Conservation (phyloP, 176 grass and related monocot species). For the Aegilops tauschii region DNA sequence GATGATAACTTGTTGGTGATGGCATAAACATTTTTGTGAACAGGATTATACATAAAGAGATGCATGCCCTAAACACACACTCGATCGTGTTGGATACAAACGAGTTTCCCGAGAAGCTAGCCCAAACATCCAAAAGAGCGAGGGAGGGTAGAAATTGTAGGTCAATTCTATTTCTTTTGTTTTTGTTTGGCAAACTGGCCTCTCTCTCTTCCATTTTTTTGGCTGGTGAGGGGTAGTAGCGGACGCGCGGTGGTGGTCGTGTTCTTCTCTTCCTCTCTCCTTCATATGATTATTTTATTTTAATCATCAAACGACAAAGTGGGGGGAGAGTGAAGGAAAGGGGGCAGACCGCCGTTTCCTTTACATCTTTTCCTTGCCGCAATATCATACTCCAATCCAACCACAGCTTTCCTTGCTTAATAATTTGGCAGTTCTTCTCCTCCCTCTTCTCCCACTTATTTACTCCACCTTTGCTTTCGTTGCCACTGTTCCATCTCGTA, state of each 20-base stretch:
- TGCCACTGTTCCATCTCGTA: constrained; percentile 64
- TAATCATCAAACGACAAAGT: constrained; percentile 46
- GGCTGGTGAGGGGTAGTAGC: constrained; percentile 39
- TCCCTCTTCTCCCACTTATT: not conserved
- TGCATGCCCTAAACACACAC: too few species aligned
- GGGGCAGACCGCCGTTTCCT: constrained; percentile 43
- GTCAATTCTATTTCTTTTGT: too few species aligned
- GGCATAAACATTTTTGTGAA: too few species aligned
- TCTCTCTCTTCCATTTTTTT: not conserved
- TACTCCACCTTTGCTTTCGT: constrained; percentile 35
- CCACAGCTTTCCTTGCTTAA: constrained; percentile 35
- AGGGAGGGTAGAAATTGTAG: too few species aligned
- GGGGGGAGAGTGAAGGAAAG: constrained; percentile 32
- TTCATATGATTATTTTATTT: constrained; percentile 47
- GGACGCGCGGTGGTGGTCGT: not conserved
- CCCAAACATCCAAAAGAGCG: too few species aligned
- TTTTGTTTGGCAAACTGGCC: too few species aligned
- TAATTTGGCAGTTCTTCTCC: constrained; percentile 31
- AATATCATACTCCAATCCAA: not conserved
- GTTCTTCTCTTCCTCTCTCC: constrained; percentile 19
- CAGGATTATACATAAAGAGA: too few species aligned
- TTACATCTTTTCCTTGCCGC: constrained; percentile 25
- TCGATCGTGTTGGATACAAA: too few species aligned
- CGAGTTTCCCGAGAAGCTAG: too few species aligned
- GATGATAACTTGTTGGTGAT: too few species aligned